Base-by-base conservation (phyloP, 2,329 filamentous ascomycete genomes). In the Aotearoamyces nothofagi region DNA sequence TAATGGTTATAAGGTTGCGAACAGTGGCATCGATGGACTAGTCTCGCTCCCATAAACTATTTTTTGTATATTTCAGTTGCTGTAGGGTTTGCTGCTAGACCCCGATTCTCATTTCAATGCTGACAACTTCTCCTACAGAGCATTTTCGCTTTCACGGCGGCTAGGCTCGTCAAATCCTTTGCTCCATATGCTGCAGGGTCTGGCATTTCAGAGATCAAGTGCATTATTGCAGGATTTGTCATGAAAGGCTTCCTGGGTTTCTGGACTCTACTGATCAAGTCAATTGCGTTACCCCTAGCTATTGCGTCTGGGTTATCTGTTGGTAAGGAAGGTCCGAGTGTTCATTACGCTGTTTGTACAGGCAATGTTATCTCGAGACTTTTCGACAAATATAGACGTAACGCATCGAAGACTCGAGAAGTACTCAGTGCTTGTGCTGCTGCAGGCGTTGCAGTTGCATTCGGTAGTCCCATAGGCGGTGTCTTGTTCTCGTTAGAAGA, bases 151-250 rank as follows among this genome's bases (percentile, higher is more conserved):
- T 78, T 79, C 30, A 77, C 77, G 3, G 77, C 86, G 3, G 86
- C 86, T 1, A 74, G 68, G 20, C 63, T 98, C 22, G 90, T 98
- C 47, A 90, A 83, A 50, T 74, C 72, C 1, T 96, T 90, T 53
- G 86, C 90, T 4, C 90, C 90, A 0, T 98, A 98, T 51, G 90
- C 90, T 8, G 90, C 90, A 17, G 90, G 90, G 10, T 93, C 83
- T 9, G 90, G 90, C 22, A 98, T 98, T 33, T 94, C 84, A 9
- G 90, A 98, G 58, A 98, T 98, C 64, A 98, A 98, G 55, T 93
- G 84, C 55, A 96, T 98, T 49, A 93, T 98, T 47, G 90, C 87
- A 4, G 90, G 90, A 3, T 98, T 98, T 50, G 82, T 96, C 27
- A 98, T 98, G 90, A 94, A 96, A 55, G 90, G 86, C 0, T 98